phyloP scores from a whole-genome alignment of 2,329 filamentous ascomycete species.

The Cladophialophora yegresii region DNA sequence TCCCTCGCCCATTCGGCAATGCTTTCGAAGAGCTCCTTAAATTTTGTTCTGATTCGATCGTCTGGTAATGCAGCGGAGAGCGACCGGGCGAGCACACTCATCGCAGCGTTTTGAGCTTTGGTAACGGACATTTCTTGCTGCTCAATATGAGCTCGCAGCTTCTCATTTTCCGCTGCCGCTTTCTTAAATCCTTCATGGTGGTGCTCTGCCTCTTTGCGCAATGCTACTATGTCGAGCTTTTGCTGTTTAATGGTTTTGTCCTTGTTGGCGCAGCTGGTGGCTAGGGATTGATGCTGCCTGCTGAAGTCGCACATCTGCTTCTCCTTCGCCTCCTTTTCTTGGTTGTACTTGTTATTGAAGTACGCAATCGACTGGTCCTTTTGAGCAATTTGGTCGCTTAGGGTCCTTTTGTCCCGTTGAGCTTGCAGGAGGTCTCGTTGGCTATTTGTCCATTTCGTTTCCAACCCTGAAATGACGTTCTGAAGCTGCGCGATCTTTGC shows the following conservation, averaged over 20 bases:
- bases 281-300: neutral
- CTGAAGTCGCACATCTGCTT: neutral
- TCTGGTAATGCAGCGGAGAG: neutral
- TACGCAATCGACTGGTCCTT: conserved; percentile 1
- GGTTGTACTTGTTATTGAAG: neutral
- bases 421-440: conserved; percentile 1
- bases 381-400: neutral
- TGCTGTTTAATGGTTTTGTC: conserved; percentile 5
- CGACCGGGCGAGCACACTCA: conserved; percentile 2
- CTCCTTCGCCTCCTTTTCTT: conserved; percentile 4
- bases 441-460: neutral
- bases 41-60: conserved; percentile 2
- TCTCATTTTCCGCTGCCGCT: neutral
- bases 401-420: conserved; percentile 3
- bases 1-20: conserved; percentile 6
- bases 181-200: neutral
- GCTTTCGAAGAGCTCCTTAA: conserved; percentile 1
- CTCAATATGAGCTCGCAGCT: conserved; percentile 1
- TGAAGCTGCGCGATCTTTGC: conserved; percentile 1
- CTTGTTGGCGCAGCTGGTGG: conserved; percentile 1
- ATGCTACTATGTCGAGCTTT: conserved; percentile 1
- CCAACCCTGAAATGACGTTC: neutral
- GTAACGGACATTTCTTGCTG: conserved; percentile 2
- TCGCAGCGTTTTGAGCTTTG: conserved; percentile 3
- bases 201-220: neutral